Evolutionary conservation across 306 rosid species (phyloP), one percentile per base, ranked within the genome.

Genomic region (Cicer chorassanicum): DNA sequence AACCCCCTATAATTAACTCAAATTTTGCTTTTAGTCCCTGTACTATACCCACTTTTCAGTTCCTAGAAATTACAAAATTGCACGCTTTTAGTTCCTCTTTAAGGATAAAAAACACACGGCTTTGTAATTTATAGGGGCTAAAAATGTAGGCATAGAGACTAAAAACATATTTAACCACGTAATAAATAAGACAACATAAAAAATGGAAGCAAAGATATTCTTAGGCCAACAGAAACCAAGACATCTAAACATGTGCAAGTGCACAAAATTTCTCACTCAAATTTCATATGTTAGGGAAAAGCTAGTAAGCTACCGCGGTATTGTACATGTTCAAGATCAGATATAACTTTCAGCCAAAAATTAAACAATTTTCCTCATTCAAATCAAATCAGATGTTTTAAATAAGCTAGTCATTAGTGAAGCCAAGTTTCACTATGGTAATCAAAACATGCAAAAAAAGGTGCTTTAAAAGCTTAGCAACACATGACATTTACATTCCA

Each of bases 401-500:
- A 55, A 74, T 51, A 11, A 19, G 11, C 16, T 43, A 43, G 2
- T 12, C 55, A 38, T 21, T 21, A 21, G 2, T 21, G 29, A 21
- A 53, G 67, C 19, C 50, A 44, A 70, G 43, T 29, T 63, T 29
- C 53, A 43, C 50, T 14, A 76, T 9, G 14, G 64, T 19, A 46
- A 57, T 49, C 15, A 34, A 53, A 67, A 21, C 21, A 59, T 12
- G 78, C 72, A 50, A 51, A 63, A 63, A 75, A 48, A 29, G 36
- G 62, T 7, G 59, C 49, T 65, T 67, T 39, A 6, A 70, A 36
- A 54, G 42, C 71, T 55, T 4, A 19, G 48, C 61, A 78, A 51
- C 69, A 48, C 13, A 18, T 6, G 12, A 41, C 54, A 67, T 83
- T 81, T 65, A 42, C 56, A 68, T 84, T 55, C 49, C 57, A 76